A percentile compares a stretch with the other conserved stretches of the same genome.
Conservation (phyloP, 169 alveolate genomes). For the Plasmodium ovale region DNA sequence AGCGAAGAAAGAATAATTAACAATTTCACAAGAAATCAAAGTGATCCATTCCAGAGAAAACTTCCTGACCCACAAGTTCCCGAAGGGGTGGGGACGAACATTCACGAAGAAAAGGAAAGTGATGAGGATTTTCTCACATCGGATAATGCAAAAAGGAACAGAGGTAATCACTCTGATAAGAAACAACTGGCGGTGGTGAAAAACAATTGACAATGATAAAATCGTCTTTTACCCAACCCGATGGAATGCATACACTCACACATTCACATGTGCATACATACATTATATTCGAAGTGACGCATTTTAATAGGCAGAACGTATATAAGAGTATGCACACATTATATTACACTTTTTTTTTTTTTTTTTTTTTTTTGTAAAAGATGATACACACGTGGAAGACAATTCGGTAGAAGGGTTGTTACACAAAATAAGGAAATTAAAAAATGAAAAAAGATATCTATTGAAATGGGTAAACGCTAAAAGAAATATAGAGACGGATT, state of each 20-base stretch:
- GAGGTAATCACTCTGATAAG: slow-evolving; percentile 20
- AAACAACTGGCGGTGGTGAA: neutral
- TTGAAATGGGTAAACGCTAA: slow-evolving; percentile 46
- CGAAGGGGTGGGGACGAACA: slow-evolving; percentile 3
- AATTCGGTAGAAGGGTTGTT: slow-evolving; percentile 25
- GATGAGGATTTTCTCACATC: neutral
- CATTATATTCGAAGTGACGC: too few relatives aligned
- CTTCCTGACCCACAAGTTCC: neutral
- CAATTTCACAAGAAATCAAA: slow-evolving; percentile 21
- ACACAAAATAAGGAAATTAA: slow-evolving; percentile 55
- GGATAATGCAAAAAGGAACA: slow-evolving; percentile 4
- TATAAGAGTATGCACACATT: neutral
- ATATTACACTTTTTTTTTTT: too few relatives aligned
- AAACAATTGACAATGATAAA: too few relatives aligned
- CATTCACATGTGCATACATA: too few relatives aligned
- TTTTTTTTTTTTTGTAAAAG: neutral
- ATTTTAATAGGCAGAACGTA: neutral
- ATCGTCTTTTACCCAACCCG: too few relatives aligned
- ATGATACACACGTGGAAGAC: slow-evolving; percentile 7
- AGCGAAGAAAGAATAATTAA: slow-evolving; percentile 63
- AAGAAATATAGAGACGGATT: slow-evolving; percentile 55
- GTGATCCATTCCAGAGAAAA: slow-evolving; percentile 19
- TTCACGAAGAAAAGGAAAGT: too few relatives aligned
- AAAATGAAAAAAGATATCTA: slow-evolving; percentile 59
- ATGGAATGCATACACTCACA: too few relatives aligned